Conservation (phyloP, 2,329 filamentous ascomycete species). For the Colletotrichum horii region DNA sequence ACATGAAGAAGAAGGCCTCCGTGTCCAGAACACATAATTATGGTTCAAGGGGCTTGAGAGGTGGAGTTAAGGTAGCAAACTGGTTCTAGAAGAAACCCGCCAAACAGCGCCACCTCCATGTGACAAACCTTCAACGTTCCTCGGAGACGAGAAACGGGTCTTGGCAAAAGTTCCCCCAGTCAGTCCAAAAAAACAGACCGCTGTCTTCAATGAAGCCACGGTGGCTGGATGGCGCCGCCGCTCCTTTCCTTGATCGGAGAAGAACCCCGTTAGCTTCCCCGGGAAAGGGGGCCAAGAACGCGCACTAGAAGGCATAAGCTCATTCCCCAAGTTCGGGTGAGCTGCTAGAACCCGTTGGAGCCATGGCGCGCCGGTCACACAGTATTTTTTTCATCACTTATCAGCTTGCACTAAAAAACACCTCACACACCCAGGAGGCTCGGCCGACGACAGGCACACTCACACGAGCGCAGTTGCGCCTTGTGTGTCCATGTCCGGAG, state of each 20-base stretch:
- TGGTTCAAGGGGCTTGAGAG: not conserved
- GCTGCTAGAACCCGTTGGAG: not conserved
- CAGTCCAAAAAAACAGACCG: not conserved
- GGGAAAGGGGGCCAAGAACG: not conserved
- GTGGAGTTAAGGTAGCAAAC: not conserved
- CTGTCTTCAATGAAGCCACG: not conserved
- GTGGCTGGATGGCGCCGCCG: conserved; percentile 1
- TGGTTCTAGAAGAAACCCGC: not conserved
- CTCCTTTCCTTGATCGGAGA: not conserved
- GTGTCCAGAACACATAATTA: not conserved
- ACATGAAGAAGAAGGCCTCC: not conserved
- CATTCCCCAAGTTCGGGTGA: not conserved
- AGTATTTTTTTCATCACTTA: not conserved
- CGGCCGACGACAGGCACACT: not conserved
- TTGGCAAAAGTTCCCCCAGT: not conserved
- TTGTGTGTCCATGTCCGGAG: not conserved
- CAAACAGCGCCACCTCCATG: not conserved
- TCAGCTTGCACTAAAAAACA: not conserved
- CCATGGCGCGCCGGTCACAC: not conserved
- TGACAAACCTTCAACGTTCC: not conserved
- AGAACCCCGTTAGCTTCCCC: not conserved
- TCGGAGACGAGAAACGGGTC: not conserved
- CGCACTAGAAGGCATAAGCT: conserved; percentile 4
- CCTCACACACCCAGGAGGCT: not conserved
- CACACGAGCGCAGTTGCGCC: not conserved